Base-by-base conservation (phyloP, 2,329 filamentous ascomycete genomes). In the Neopestalotiopsis clavispora region DNA sequence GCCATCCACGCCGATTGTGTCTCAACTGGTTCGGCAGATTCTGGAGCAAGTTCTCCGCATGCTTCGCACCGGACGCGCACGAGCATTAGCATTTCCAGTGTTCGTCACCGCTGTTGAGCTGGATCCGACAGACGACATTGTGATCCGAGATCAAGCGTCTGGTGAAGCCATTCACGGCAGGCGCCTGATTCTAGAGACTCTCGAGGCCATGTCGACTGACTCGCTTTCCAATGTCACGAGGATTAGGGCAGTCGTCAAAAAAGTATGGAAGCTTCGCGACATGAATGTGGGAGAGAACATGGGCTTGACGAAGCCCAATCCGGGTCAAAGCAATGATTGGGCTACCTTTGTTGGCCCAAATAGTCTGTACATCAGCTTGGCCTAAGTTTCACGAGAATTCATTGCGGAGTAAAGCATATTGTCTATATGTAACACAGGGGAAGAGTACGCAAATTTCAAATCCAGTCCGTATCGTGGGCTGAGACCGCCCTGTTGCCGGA, bases 191-290 rank as follows among this genome's bases (percentile, higher is more conserved):
- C 70, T 84, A 13, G 78, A 78, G 30, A 78, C 80, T 10, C 71
- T 84, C n/a, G 76, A 80, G 3, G 76, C 77, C 1, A 81, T 85
- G 77, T 75, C 78, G 0, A 77, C 80, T 28, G 80, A 77, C 0
- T 83, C 82, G 1, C 74, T 84, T 1, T 76, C 74, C 0, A 86
- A 86, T 60, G 78, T 85, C 6, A 77, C 80, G 10, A 79, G 82
- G 23, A 84, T 82, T 7, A 76, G 81, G 12, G 80, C 81, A 0
- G 84, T 86, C 3, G 84, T 86, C 65, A 77, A 80, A 10, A 84
- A 82, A 59, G 79, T 86, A 12, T 86, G 84, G 84, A 80, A 81
- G 67, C 79, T 79, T 58, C 78, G 84, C 28, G 83, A 86, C 28
- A 61, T 78, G 58, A 57, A 72, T 13, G 58, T 72, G 2, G 52